A percentile compares a stretch with the other conserved stretches of the same genome.
Conservation (phyloP, 495 filamentous ascomycete species). For the Tuber magnatum region DNA sequence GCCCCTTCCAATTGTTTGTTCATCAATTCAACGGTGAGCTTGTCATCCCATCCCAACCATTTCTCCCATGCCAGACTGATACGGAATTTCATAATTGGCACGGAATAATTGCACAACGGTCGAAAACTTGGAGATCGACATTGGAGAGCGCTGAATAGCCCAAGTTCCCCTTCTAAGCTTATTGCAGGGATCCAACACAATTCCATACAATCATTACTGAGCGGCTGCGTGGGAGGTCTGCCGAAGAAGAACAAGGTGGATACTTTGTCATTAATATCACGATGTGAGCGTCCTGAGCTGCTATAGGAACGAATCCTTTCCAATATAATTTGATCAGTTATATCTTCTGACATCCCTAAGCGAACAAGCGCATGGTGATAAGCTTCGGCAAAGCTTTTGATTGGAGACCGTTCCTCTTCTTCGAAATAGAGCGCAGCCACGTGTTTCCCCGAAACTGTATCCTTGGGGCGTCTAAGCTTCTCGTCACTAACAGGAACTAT, state of each 20-base stretch:
- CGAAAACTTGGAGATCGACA: slow-evolving; percentile 16
- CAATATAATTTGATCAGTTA: slow-evolving; percentile 9
- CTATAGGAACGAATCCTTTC: slow-evolving; percentile 30
- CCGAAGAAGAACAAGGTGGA: slow-evolving; percentile 2
- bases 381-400: slow-evolving; percentile 5
- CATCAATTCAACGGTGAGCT: neutral
- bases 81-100: slow-evolving; percentile 23
- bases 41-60: slow-evolving; percentile 23
- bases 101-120: slow-evolving; percentile 21
- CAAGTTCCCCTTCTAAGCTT: neutral
- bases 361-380: slow-evolving; percentile 4
- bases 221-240: neutral
- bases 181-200: slow-evolving; percentile 30
- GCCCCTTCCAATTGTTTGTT: slow-evolving; percentile 17
- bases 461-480: slow-evolving; percentile 12
- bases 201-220: slow-evolving; percentile 13
- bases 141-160: slow-evolving; percentile 26
- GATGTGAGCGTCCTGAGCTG: neutral
- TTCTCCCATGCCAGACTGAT: slow-evolving; percentile 11
- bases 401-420: slow-evolving; percentile 24
- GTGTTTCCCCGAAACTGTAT: slow-evolving; percentile 7
- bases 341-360: slow-evolving; percentile 19
- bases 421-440: slow-evolving; percentile 25
- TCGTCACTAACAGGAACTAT: slow-evolving; percentile 32
- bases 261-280: slow-evolving; percentile 7